phyloP scores from a whole-genome alignment of 768 basidiomycete species.

The Tylopilus subfusipes region DNA sequence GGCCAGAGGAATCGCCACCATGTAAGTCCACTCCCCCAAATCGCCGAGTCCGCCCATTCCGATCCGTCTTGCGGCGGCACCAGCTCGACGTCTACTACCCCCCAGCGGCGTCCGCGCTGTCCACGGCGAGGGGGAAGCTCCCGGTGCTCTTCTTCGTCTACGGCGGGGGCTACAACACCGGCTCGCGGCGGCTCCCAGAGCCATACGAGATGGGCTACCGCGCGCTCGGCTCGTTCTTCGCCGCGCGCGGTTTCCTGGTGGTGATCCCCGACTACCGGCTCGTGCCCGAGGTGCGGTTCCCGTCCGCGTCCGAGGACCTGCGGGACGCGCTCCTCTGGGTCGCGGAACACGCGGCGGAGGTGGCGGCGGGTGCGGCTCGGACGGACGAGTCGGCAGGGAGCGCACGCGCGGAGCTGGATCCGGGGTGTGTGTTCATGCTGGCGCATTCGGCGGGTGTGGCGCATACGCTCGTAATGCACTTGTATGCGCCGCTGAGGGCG shows the following conservation, averaged over 20 bases:
- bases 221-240: slow-evolving; percentile 61
- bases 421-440: slow-evolving; percentile 44
- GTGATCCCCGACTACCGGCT: slow-evolving; percentile 69
- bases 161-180: slow-evolving; percentile 59
- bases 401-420: slow-evolving; percentile 33
- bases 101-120: slow-evolving; percentile 21
- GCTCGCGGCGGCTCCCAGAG: slow-evolving; percentile 44
- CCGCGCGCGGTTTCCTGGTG: slow-evolving; percentile 54
- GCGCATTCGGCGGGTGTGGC: slow-evolving; percentile 63
- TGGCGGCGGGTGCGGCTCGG: slow-evolving; percentile 9
- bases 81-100: slow-evolving; percentile 73
- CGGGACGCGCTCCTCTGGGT: slow-evolving; percentile 59
- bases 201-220: slow-evolving; percentile 51
- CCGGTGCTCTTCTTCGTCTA: slow-evolving; percentile 64
- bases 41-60: background rate
- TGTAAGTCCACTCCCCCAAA: slow-evolving; percentile 8
- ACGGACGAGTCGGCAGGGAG: slow-evolving; percentile 1
- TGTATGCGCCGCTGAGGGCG: slow-evolving; percentile 31
- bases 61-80: background rate
- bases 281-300: slow-evolving; percentile 54
- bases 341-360: slow-evolving; percentile 32
- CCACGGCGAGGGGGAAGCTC: slow-evolving; percentile 26
- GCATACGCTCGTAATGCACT: slow-evolving; percentile 44
- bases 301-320: slow-evolving; percentile 52
- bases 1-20: slow-evolving; percentile 44